These are phyloP conservation scores for Aureobasidium sp. DNA, from an alignment of 2,329 filamentous ascomycete genomes.

Conservation along the genomic window DNA sequence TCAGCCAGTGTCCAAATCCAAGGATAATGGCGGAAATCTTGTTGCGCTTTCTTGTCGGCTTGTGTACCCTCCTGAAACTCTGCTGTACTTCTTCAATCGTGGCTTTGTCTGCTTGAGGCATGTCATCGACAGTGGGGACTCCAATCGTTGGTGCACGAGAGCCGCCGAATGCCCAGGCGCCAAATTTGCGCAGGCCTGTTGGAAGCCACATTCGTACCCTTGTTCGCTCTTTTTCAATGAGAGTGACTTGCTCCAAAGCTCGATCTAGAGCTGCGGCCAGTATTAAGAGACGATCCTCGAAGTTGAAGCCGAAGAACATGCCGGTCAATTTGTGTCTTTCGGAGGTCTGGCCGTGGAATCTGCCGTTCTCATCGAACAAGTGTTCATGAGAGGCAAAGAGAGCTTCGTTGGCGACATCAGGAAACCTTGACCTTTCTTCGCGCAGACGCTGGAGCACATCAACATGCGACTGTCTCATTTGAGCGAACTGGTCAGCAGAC, in stretches of 20 bases:
- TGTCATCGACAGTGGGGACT: not conserved
- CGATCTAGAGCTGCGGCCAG: not conserved
- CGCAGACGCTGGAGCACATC: not conserved
- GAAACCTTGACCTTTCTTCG: not conserved
- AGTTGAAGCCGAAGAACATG: conserved; percentile 16
- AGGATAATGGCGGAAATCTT: conserved; percentile 39
- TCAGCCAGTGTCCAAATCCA: conserved; percentile 23
- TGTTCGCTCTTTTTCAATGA: conserved; percentile 1
- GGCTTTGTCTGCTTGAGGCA: conserved; percentile 12
- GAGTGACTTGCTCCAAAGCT: conserved; percentile 1
- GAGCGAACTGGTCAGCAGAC: not conserved
- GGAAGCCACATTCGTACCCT: conserved; percentile 6
- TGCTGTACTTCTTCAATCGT: conserved; percentile 8
- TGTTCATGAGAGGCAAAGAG: conserved; percentile 10
- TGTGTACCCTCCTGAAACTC: conserved; percentile 1
- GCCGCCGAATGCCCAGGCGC: conserved; percentile 5
- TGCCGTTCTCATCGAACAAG: conserved; percentile 7
- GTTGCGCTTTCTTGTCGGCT: conserved; percentile 29
- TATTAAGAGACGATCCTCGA: conserved; percentile 14
- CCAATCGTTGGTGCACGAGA: not conserved
- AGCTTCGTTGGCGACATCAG: conserved; percentile 10
- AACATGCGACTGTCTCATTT: conserved; percentile 7
- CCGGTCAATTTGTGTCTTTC: conserved; percentile 4
- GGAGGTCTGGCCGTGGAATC: not conserved
- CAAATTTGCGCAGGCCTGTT: conserved; percentile 7